A percentile compares a stretch with the other conserved stretches of the same genome.
Conservation (phyloP, 345 rosid species). For the Citrus sp. region DNA sequence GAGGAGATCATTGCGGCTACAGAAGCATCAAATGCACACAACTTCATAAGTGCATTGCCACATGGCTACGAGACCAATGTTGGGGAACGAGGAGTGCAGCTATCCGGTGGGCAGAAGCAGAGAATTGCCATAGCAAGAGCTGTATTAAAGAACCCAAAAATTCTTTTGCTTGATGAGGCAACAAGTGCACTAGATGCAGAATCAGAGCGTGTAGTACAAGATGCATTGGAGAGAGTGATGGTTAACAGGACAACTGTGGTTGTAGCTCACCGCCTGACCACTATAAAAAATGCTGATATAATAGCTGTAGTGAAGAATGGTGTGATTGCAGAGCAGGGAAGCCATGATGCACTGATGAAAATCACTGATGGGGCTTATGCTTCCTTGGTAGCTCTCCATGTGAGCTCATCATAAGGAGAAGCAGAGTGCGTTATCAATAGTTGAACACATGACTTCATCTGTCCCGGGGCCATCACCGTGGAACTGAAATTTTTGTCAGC, state of each 20-base stretch:
- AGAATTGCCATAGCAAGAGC: slow-evolving; percentile 65
- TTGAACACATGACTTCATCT: neutral
- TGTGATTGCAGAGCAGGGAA: slow-evolving; percentile 59
- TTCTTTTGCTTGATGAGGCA: slow-evolving; percentile 67
- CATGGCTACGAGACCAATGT: slow-evolving; percentile 59
- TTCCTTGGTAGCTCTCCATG: slow-evolving; percentile 56
- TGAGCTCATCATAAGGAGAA: slow-evolving; percentile 7
- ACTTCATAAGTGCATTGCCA: slow-evolving; percentile 59
- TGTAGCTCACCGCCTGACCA: slow-evolving; percentile 63
- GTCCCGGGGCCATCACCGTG: no score
- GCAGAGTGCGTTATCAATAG: neutral
- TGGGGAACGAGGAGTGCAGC: slow-evolving; percentile 68
- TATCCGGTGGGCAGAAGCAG: slow-evolving; percentile 76
- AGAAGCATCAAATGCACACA: slow-evolving; percentile 56
- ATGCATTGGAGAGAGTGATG: slow-evolving; percentile 70
- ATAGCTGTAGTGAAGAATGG: slow-evolving; percentile 73
- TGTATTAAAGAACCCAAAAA: slow-evolving; percentile 59
- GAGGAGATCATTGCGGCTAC: slow-evolving; percentile 61
- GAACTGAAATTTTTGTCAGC: no score
- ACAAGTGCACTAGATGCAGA: slow-evolving; percentile 75
- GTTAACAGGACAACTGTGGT: slow-evolving; percentile 54
- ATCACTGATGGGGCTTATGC: slow-evolving; percentile 48
- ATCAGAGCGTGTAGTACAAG: slow-evolving; percentile 62
- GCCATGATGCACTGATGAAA: slow-evolving; percentile 48
- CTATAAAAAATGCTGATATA: slow-evolving; percentile 54